Evolutionary conservation across 441 rosid genomes (phyloP), one percentile per base, ranked within the genome.

Genomic region (Populus tomentosa): DNA sequence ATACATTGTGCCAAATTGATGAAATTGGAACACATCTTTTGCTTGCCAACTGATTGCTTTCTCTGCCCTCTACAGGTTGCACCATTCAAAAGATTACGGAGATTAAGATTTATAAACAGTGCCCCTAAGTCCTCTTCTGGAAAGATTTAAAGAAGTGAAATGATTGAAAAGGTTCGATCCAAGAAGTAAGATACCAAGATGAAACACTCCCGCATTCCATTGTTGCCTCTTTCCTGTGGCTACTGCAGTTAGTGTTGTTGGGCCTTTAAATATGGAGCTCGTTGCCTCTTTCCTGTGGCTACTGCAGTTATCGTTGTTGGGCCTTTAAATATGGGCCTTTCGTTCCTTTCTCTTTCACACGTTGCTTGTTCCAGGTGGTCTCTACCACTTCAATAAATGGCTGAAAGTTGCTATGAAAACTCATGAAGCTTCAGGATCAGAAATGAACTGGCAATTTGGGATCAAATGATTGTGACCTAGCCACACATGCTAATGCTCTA

Each of bases 81-180:
- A 36, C 87, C 85, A 24, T 82, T 33, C 75, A 86, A 88, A 74
- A 77, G 83, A 81, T 53, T 88, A 56, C 61, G 80, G 5, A 81
- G 71, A 42, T 86, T 83, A 14, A 80, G 74, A 18, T 86, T 88
- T 40, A 61, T 79, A 33, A 65, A 79, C 71, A 69, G 69, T 7
- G 75, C 84, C 70, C n/a, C 88, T 1, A 86, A 82, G 38, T 88
- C 87, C 2, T 81, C 82, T 78, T 75, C 89, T 0, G 87, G 91
- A 26, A 85, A 88, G 73, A 82, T 84, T 38, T 65, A 81, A 70
- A 77, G 89, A 74, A 82, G 83, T 73, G 79, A 82, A 73, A 73
- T 84, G 32, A 81, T 79, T 7, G 83, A 69, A 53, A 81, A 78
- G 69, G 82, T 75, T 61, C 77, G 78, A 70, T 82, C 87, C 50